These are phyloP conservation scores for Salix exigua DNA, from an alignment of 345 rosid species.

Conservation along the genomic window DNA sequence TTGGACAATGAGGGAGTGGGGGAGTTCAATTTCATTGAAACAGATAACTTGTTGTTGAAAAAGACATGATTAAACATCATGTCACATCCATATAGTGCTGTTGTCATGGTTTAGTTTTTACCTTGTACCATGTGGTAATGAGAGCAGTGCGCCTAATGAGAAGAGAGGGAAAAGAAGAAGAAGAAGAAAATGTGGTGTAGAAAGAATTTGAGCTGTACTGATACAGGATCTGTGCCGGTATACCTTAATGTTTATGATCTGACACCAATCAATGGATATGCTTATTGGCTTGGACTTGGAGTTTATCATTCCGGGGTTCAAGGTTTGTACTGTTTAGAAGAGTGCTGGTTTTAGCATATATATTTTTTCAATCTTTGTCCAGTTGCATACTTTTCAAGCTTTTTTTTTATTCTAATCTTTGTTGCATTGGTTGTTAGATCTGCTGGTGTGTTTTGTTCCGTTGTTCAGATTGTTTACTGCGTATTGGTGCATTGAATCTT, in stretches of 20 bases:
- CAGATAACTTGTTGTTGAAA: neutral
- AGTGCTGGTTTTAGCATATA: neutral
- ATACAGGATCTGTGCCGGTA: slow-evolving; percentile 80
- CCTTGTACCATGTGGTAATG: neutral
- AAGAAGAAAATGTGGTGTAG: slow-evolving; percentile 58
- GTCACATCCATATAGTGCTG: neutral
- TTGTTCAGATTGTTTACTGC: neutral
- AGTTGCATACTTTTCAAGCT: neutral
- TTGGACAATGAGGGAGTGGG: neutral
- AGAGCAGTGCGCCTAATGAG: neutral
- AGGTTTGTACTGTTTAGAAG: slow-evolving; percentile 45
- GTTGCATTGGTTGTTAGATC: slow-evolving; percentile 14
- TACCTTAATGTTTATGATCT: slow-evolving; percentile 94
- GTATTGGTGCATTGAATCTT: neutral
- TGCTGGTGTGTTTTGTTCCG: neutral
- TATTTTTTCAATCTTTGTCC: neutral
- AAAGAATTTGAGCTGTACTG: slow-evolving; percentile 42
- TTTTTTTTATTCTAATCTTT: neutral
- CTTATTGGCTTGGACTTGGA: slow-evolving; percentile 97
- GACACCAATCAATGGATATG: slow-evolving; percentile 89
- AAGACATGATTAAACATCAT: neutral
- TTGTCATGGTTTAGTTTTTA: neutral
- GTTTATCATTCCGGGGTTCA: slow-evolving; percentile 97
- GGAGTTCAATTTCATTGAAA: neutral
- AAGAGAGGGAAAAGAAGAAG: neutral